These are phyloP conservation scores for Tolypocladium paradoxum DNA, from an alignment of 2,329 filamentous ascomycete species.

Conservation along the genomic window DNA sequence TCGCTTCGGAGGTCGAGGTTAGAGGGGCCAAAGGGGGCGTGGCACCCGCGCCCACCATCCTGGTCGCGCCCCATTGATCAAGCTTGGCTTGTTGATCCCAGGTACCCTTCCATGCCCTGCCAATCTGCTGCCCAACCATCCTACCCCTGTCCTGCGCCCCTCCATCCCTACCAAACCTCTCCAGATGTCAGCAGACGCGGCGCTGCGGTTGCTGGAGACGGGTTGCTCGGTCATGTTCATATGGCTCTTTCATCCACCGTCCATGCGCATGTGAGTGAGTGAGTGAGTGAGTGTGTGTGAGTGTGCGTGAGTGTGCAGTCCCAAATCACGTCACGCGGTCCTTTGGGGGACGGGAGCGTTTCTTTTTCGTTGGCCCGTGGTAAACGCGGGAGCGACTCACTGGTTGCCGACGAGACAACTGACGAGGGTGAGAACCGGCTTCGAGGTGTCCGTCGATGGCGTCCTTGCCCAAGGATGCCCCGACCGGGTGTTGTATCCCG, in stretches of 20 bases:
- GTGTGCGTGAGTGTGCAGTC: not conserved
- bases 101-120: constrained; percentile 1
- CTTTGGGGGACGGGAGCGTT: constrained; percentile 1
- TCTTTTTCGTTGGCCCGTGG: constrained; percentile 2
- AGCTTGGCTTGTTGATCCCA: not conserved
- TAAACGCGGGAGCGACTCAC: not conserved
- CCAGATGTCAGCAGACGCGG: constrained; percentile 2
- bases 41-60: not conserved
- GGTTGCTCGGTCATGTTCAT: not conserved
- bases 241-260: not conserved
- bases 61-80: not conserved
- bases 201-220: constrained; percentile 1
- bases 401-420: constrained; percentile 1
- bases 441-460: not conserved
- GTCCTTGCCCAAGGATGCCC: not conserved
- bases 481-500: not conserved
- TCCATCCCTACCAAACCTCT: not conserved
- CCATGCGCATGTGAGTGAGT: not conserved
- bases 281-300: not conserved
- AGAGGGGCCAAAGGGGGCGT: not conserved
- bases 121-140: not conserved
- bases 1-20: not conserved
- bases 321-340: constrained; percentile 1
- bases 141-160: not conserved
- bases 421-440: not conserved